Base-by-base conservation (phyloP, 306 rosid genomes). In the Neltuma alba region DNA sequence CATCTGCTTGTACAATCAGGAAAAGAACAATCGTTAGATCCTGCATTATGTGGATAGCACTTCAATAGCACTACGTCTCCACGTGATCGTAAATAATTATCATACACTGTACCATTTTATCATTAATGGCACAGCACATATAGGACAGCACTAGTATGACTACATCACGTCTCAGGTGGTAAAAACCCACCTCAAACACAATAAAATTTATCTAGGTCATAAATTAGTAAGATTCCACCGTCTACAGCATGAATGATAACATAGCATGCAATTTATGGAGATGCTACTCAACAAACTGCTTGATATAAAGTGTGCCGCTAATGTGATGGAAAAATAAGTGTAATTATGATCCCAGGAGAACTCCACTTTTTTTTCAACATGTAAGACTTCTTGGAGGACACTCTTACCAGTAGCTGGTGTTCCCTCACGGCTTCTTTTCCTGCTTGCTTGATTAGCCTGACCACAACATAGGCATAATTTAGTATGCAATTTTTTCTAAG, bases 361-460 rank as follows among this genome's bases (percentile, higher is more conserved):
- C 76, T 80, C 75, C 73, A 79, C 80, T 36, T 55, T 75, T 75
- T 84, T 79, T 67, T 73, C 79, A 84, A 78, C 78, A 74, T 76
- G 78, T 41, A 65, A 89, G 79, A 79, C 84, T 83, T 61, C 82
- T 80, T 68, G 85, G 80, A 89, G 87, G 86, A 80, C 81, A 80
- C 82, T 79, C 87, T 70, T 92, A 92, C 97, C 97, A 81, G 90
- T 79, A 80, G 86, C 70, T 68, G 97, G 93, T 78, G 97, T 91
- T 80, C 85, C 89, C 80, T 92, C 97, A 42, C 88, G 86, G 87
- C 95, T 91, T 88, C 97, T 89, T 88, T 87, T 92, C 86, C 88
- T 83, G 70, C 89, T 83, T 70, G 86, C 68, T 87, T 88, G 93
- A 88, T 82, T 86, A 71, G 85, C 89, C 97, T 94, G 92, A 78